Evolutionary conservation across 257 asterid species (phyloP).

Genomic region (Nicotiana tomentosiformis): DNA sequence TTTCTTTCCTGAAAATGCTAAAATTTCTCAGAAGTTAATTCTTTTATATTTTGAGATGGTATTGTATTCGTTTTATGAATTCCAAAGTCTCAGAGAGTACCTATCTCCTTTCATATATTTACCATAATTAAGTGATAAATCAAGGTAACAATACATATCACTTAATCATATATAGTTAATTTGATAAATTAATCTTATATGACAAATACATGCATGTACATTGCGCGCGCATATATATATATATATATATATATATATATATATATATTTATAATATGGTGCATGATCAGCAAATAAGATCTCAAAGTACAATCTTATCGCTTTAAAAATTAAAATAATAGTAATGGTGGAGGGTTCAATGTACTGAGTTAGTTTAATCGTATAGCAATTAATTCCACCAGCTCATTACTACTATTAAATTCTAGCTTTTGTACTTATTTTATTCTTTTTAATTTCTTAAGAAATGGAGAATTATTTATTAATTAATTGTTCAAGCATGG

Average conservation of each 20-base stretch:
- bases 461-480: neutral
- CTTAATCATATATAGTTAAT: neutral
- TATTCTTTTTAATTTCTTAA: neutral
- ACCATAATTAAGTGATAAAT: neutral
- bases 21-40: neutral
- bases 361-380: neutral
- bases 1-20: neutral
- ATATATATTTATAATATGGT: neutral
- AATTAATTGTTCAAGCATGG: neutral
- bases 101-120: no score
- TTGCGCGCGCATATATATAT: no score
- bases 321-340: neutral
- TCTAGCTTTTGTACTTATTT: neutral
- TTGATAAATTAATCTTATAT: neutral
- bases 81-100: no score
- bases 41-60: neutral
- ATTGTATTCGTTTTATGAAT: neutral
- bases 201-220: neutral
- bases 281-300: neutral
- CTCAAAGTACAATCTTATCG: neutral
- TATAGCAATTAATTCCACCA: slow-evolving; percentile 3
- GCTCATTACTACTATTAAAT: neutral
- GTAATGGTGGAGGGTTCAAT: neutral
- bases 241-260: neutral
- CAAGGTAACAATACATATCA: neutral